These are phyloP conservation scores for Phytopythium chamaehyphon DNA, from an alignment of 352 stramenopile genomes.

Conservation along the genomic window DNA sequence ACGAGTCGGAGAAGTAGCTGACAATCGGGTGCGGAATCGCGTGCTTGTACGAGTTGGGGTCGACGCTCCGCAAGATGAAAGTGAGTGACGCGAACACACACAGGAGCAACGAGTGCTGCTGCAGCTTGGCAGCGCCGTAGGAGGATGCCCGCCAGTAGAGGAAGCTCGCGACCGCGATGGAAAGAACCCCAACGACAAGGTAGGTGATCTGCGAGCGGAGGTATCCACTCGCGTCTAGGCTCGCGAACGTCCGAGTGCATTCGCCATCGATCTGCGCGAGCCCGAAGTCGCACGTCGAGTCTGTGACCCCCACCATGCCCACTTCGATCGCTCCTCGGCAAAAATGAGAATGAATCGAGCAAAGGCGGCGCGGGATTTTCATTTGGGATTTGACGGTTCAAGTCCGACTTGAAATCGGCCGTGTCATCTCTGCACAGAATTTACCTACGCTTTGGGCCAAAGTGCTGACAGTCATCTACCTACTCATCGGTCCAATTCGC, in stretches of 20 bases:
- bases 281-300: constrained; percentile 25
- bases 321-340: neutral
- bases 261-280: constrained; percentile 22
- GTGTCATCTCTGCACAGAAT: neutral
- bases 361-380: too few species aligned
- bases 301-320: constrained; percentile 14
- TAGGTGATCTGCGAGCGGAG: constrained; percentile 26
- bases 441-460: too few species aligned
- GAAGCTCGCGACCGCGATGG: constrained; percentile 13
- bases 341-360: too few species aligned
- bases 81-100: constrained; percentile 32
- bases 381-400: too few species aligned
- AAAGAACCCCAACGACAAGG: constrained; percentile 17
- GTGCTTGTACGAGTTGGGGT: constrained; percentile 35
- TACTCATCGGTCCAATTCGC: too few species aligned
- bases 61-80: constrained; percentile 25
- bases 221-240: constrained; percentile 24
- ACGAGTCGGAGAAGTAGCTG: constrained; percentile 36
- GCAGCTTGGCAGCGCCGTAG: constrained; percentile 25
- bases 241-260: constrained; percentile 24
- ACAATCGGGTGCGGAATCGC: constrained; percentile 27
- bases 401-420: too few species aligned
- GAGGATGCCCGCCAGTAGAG: constrained; percentile 27
- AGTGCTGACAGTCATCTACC: too few species aligned
- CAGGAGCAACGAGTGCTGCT: constrained; percentile 36